A percentile compares a stretch with the other conserved stretches of the same genome.
phyloP scores from a whole-genome alignment of 176 grass and related monocot species.

The Cenchrus americanus region DNA sequence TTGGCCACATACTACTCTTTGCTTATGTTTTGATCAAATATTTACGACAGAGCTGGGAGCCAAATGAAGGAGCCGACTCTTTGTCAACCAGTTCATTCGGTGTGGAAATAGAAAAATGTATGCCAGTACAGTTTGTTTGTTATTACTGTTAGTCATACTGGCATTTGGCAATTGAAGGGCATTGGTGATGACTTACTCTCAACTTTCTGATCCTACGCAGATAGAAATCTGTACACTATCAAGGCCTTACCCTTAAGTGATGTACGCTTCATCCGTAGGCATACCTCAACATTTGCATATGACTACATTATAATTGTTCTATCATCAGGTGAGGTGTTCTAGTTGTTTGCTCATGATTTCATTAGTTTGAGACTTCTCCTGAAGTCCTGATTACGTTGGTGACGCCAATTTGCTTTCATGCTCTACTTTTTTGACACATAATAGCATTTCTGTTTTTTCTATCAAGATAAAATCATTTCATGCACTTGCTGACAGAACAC shows the following conservation, averaged over 20 bases:
- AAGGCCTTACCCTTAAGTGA: constrained; percentile 76
- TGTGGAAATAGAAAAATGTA: constrained; percentile 70
- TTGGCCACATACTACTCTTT: neutral
- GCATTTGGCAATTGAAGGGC: neutral
- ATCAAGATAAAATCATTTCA: neutral
- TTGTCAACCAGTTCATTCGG: constrained; percentile 49
- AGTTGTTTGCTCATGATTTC: neutral
- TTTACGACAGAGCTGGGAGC: constrained; percentile 70
- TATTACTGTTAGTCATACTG: neutral
- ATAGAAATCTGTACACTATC: constrained; percentile 88
- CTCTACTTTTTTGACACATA: constrained; percentile 6
- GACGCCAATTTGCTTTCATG: neutral
- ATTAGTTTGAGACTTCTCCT: neutral
- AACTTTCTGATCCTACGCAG: constrained; percentile 46
- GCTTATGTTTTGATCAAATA: constrained; percentile 24
- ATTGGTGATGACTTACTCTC: constrained; percentile 25
- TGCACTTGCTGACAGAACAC: constrained; percentile 1
- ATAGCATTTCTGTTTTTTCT: constrained; percentile 24
- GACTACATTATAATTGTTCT: constrained; percentile 95
- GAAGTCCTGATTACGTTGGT: neutral
- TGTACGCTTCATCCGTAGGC: constrained; percentile 86
- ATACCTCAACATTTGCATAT: constrained; percentile 76
- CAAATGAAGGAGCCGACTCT: constrained; percentile 55
- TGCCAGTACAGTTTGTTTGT: constrained; percentile 16
- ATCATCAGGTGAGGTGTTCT: constrained; percentile 75